Evolutionary conservation across 1,139 yeast species (phyloP).

Genomic region (Arxiozyma slooffiae): DNA sequence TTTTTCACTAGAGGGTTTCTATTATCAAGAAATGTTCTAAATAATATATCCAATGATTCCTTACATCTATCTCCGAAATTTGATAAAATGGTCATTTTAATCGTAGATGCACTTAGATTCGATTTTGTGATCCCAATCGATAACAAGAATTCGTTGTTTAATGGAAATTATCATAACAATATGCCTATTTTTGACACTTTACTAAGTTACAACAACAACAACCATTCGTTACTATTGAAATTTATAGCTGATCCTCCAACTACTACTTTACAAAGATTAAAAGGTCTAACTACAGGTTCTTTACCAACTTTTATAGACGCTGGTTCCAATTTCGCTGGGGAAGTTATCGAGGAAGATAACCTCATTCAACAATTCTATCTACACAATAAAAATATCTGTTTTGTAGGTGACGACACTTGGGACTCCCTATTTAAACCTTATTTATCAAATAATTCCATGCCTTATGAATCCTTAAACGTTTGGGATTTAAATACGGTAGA

Average conservation of each 20-base stretch:
- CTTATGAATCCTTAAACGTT: conserved; percentile 84
- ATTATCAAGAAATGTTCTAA: conserved; percentile 26
- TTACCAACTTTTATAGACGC: conserved; percentile 95
- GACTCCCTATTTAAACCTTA: conserved; percentile 67
- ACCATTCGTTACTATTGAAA: conserved; percentile 58
- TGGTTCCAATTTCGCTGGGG: conserved; percentile 92
- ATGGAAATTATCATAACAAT: conserved; percentile 47
- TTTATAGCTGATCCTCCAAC: conserved; percentile 97
- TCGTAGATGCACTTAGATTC: conserved; percentile 85
- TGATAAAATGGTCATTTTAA: conserved; percentile 63
- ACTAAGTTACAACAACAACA: conserved; percentile 40
- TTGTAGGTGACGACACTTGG: conserved; percentile 98
- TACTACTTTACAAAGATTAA: conserved; percentile 84
- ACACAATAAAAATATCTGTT: conserved; percentile 54
- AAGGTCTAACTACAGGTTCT: conserved; percentile 92
- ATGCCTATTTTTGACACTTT: conserved; percentile 54
- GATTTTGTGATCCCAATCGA: too few relatives aligned
- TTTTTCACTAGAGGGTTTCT: conserved; percentile 81
- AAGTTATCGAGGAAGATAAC: conserved; percentile 83
- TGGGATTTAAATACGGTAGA: too few relatives aligned
- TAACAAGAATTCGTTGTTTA: too few relatives aligned
- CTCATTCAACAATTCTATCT: conserved; percentile 62
- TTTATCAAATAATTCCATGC: conserved; percentile 45
- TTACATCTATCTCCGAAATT: conserved; percentile 32
- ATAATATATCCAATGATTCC: background rate